Conservation (phyloP, 441 rosid genomes). For the Erodium moschatum region DNA sequence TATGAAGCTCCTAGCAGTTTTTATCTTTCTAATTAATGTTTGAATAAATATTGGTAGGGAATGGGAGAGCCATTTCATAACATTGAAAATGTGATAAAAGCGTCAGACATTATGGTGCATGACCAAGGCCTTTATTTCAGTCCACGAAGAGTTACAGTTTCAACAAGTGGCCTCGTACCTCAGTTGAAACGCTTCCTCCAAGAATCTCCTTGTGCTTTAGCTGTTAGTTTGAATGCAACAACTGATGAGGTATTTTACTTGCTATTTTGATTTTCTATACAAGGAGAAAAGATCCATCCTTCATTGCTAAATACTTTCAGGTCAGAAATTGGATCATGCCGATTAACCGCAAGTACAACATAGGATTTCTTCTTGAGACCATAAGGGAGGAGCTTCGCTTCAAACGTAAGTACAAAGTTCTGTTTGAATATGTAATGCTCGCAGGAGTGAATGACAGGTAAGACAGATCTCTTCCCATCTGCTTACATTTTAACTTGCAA, state of each 20-base stretch:
- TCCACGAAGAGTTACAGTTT: slow-evolving; percentile 82
- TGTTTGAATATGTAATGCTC: slow-evolving; percentile 85
- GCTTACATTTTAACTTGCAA: no score
- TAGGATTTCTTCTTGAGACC: slow-evolving; percentile 63
- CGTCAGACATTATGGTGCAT: slow-evolving; percentile 72
- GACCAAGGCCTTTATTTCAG: slow-evolving; percentile 87
- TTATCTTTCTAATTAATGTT: slow-evolving; percentile 9
- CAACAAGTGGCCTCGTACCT: slow-evolving; percentile 91
- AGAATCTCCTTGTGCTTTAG: slow-evolving; percentile 67
- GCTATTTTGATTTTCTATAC: background rate
- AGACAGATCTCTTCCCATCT: slow-evolving; percentile 12
- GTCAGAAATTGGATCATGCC: slow-evolving; percentile 95
- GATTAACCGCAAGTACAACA: slow-evolving; percentile 67
- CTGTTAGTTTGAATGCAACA: slow-evolving; percentile 91
- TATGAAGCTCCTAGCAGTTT: background rate
- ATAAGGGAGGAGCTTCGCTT: slow-evolving; percentile 57
- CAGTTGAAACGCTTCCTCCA: slow-evolving; percentile 68
- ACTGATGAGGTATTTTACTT: slow-evolving; percentile 66
- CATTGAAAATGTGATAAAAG: slow-evolving; percentile 64
- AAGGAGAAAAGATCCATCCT: slow-evolving; percentile 9
- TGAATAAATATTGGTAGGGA: slow-evolving; percentile 42
- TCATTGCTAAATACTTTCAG: slow-evolving; percentile 31
- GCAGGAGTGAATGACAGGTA: slow-evolving; percentile 84
- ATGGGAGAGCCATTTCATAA: slow-evolving; percentile 97
- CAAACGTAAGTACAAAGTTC: slow-evolving; percentile 62